These are phyloP conservation scores for Calonectria ilicicola DNA, from an alignment of 2,329 filamentous ascomycete genomes.

Conservation along the genomic window DNA sequence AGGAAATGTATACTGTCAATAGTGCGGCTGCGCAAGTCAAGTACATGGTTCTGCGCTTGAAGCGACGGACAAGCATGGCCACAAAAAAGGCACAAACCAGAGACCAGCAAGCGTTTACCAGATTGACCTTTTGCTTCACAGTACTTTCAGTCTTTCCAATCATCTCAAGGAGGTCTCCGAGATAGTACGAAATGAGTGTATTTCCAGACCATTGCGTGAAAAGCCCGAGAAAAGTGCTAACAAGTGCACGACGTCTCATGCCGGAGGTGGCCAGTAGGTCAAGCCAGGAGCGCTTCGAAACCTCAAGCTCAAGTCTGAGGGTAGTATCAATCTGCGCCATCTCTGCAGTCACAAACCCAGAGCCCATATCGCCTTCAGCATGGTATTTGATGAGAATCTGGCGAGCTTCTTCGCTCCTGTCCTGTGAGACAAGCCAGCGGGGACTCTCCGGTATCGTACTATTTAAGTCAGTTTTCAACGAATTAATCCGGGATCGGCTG, in stretches of 20 bases:
- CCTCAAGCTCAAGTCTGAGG: constrained; percentile 65
- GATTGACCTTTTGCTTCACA: neutral
- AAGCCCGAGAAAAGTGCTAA: constrained; percentile 62
- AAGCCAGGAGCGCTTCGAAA: constrained; percentile 61
- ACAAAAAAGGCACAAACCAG: neutral
- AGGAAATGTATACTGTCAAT: constrained; percentile 63
- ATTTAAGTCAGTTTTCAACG: neutral
- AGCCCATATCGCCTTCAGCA: constrained; percentile 65
- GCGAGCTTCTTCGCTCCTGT: constrained; percentile 47
- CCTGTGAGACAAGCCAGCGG: constrained; percentile 47
- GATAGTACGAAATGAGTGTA: constrained; percentile 49
- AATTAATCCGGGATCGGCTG: too few species aligned
- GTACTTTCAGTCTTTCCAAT: constrained; percentile 31
- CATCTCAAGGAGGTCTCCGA: constrained; percentile 13
- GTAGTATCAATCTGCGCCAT: constrained; percentile 53
- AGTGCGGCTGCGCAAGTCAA: constrained; percentile 48
- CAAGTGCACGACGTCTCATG: constrained; percentile 61
- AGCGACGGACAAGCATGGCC: neutral
- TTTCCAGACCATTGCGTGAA: constrained; percentile 67
- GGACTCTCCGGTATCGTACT: constrained; percentile 47
- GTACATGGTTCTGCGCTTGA: constrained; percentile 3
- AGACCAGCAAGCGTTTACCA: neutral
- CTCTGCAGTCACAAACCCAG: neutral
- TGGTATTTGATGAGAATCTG: constrained; percentile 56
- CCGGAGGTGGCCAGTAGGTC: constrained; percentile 63